Percentiles rank a stretch among this genome's conserved stretches.
phyloP scores from a whole-genome alignment of 306 rosid species.

The Corylus americana region DNA sequence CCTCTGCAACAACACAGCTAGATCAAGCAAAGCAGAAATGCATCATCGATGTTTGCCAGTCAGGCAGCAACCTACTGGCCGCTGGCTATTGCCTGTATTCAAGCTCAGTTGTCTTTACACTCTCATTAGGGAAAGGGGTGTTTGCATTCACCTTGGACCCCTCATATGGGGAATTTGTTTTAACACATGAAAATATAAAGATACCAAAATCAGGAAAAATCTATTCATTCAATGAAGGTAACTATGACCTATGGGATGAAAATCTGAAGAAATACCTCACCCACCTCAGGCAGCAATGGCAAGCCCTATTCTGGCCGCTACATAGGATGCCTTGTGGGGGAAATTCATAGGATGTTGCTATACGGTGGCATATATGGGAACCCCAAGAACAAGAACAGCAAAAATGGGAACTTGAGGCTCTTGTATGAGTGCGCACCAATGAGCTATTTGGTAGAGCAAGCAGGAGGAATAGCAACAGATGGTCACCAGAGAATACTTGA shows the following conservation, averaged over 20 bases:
- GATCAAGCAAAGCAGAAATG: constrained; percentile 38
- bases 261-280: constrained; percentile 39
- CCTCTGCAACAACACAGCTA: constrained; percentile 24
- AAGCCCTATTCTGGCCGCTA: constrained; percentile 45
- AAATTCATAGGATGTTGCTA: constrained; percentile 42
- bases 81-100: constrained; percentile 53
- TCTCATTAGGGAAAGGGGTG: constrained; percentile 43
- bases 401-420: constrained; percentile 42
- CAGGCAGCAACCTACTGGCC: constrained; percentile 44
- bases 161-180: constrained; percentile 43
- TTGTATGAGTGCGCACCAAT: constrained; percentile 50
- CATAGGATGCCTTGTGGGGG: constrained; percentile 45
- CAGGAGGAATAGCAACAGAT: constrained; percentile 45
- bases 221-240: constrained; percentile 48
- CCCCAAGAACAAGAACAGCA: constrained; percentile 35
- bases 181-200: constrained; percentile 38
- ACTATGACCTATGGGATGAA: constrained; percentile 40
- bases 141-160: constrained; percentile 44
- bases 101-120: constrained; percentile 45
- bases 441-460: constrained; percentile 48
- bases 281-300: constrained; percentile 38
- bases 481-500: constrained; percentile 40
- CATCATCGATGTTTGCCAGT: constrained; percentile 42
- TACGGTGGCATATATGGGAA: constrained; percentile 47
- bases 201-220: constrained; percentile 40